Base-by-base conservation (phyloP, 345 rosid species). In the Pistacia atlantica region DNA sequence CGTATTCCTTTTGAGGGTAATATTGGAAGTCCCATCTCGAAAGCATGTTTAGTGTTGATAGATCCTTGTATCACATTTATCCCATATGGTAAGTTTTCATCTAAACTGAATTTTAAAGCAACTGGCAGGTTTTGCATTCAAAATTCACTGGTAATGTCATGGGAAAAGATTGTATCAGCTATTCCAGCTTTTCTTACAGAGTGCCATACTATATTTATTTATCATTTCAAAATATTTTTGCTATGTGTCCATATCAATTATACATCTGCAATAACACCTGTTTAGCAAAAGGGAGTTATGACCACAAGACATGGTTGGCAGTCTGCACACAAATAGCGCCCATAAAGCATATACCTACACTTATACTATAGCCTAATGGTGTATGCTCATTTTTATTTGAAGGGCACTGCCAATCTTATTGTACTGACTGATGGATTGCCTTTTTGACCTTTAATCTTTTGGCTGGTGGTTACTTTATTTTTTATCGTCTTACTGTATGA, bases 361-460 rank as follows among this genome's bases (percentile, higher is more conserved):
- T 69, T 54, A 11, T 25, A 1, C 28, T 9, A 18, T 4, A 55
- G 16, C 49, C 18, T 54, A 33, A 35, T 69, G 51, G 10, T 55
- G 49, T 55, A 71, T 56, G 74, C 55, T 20, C 6, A 1, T 37
- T 11, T 71, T 42, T 48, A 22, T 45, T 22, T 4, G 2, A 16
- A 20, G 38, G 22, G 37, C 0, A 42, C 59, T 13, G 48, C 13
- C 46, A 17, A 59, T 33, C n/a, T 54, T 31, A 0, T 31, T 61
- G 45, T 49, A 20, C n/a, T n/a, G 4, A 48, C 48, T 61, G 2
- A 49, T 18, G 42, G 20, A 48, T 48, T 73, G 1, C 1, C 22
- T 3, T 17, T 76, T 31, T 60, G 3, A 63, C 7, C 73, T 35
- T 66, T 37, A n/a, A 54, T 67, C 12, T 57, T 75, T 66, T 71